Base-by-base conservation (phyloP, 768 basidiomycete genomes). In the Astraeus odoratus region DNA sequence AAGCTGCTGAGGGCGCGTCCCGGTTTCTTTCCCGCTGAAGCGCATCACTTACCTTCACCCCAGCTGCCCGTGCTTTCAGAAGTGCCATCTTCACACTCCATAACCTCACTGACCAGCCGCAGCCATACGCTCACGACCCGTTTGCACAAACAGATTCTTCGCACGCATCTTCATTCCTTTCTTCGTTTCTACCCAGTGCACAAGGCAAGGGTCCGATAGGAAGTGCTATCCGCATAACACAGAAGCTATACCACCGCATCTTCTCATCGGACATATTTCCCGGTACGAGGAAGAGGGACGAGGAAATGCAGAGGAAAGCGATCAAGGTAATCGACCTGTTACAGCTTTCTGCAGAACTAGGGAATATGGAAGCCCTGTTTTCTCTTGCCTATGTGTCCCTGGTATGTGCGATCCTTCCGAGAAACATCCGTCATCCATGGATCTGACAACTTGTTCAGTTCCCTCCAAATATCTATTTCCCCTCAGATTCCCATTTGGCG, bases 261-360 rank as follows among this genome's bases (percentile, higher is more conserved):
- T 51, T 76, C 30, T 71, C 65, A 47, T 57, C 31, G 67, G 69
- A 39, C 72, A 65, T 51, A 70, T 72, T 44, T 24, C 48, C 55
- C n/a, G 57, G 71, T 5, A 66, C 72, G 18, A 77, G 71, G 53
- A 74, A 69, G 57, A 77, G 70, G 55, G 80, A 81, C 15, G 86
- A 87, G 37, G 86, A 89, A 50, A 63, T 78, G 52, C 72, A 68
- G 16, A 72, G 76, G 3, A 86, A 84, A 56, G 83, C 86, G 8
- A 80, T 88, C 58, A 91, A 91, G 59, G 86, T 88, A 25, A 57
- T 91, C 12, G 87, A 90, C 56, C 60, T 93, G 9, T 66, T 93
- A 24, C 77, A 88, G 47, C 84, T 89, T 64, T 86, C 90, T 1
- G 79, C 81, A 6, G 86, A 89, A 43, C 65, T 89, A 38, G 92